Evolutionary conservation across 345 rosid species (phyloP).

Genomic region (Pistacia integerrima): DNA sequence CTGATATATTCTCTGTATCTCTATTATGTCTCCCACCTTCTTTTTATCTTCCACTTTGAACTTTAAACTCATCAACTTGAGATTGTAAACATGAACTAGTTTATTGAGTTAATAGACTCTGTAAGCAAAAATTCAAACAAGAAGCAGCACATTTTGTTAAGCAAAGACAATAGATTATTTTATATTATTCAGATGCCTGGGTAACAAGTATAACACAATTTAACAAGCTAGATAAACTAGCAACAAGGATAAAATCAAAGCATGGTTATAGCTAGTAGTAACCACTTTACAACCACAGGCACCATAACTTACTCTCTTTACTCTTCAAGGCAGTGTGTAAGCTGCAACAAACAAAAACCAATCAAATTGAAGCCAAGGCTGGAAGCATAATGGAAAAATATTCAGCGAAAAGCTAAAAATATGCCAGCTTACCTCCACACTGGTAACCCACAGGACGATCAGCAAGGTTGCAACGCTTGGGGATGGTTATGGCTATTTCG

Average conservation of each 20-base stretch:
- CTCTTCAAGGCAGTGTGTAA: constrained; percentile 57
- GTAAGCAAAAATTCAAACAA: background rate
- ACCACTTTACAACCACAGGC: background rate
- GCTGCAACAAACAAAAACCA: constrained; percentile 36
- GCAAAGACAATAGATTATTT: background rate
- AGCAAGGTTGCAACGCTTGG: constrained; percentile 80
- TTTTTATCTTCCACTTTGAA: background rate
- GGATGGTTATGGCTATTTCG: constrained; percentile 76
- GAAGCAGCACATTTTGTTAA: background rate
- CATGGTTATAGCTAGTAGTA: background rate
- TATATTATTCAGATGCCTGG: constrained; percentile 12
- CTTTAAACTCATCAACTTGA: background rate
- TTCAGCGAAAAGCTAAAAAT: background rate
- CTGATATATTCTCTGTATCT: too few relatives aligned
- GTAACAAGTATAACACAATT: background rate
- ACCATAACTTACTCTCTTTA: constrained; percentile 5
- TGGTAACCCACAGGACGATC: constrained; percentile 82
- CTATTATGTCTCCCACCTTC: background rate
- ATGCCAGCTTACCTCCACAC: constrained; percentile 65
- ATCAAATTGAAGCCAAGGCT: background rate
- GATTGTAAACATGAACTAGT: background rate
- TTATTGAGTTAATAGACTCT: background rate
- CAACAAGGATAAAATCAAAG: background rate
- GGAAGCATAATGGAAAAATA: background rate
- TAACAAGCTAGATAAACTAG: background rate